Base-by-base conservation (phyloP, 371 early-diverging fungal genomes). In the Zychaea mexicana region DNA sequence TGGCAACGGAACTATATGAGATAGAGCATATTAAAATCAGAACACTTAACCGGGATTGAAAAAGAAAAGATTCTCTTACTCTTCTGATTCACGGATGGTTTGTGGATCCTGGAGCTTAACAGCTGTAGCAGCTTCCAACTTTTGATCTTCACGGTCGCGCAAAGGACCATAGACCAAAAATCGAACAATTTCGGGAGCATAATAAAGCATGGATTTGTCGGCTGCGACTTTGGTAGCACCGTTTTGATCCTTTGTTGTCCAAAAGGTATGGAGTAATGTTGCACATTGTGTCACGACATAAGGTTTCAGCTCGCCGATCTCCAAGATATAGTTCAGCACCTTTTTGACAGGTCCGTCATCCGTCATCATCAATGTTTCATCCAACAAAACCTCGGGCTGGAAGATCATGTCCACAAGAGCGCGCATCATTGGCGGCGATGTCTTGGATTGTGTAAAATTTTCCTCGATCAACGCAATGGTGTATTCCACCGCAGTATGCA, bases 91-190 rank as follows among this genome's bases (percentile, higher is more conserved):
- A 26, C 64, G 66, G 8, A 75, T 63, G 9, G 58, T 56, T 21
- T 56, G 61, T 2, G 71, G 54, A 2, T 53, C 36, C 19, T 73
- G 72, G 13, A 85, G 45, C 49, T 83, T 85, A 7, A 73, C 59
- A 12, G 81, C 62, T n/a, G 84, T 68, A 1, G 78, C 72, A 1
- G 85, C 78, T 59, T 87, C 88, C 38, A 84, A 49, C 55, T 80
- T 83, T 65, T 83, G 83, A 57, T 85, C 86, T 3, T 83, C 84
- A 36, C 81, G 70, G 45, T 86, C 81, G 26, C 86, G 64, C 36
- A 77, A 31, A 8, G 89, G 89, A 0, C 89, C 89, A 73, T 77
- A 88, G 1, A 80, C 57, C 22, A 81, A 66, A 17, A 88, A 42
- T 12, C 64, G 52, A 1, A 74, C 66, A 9, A 88, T 67, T 52